Evolutionary conservation across 768 basidiomycete species (phyloP), one percentile per base, ranked within the genome.

Genomic region (Pulveroboletus sp.): DNA sequence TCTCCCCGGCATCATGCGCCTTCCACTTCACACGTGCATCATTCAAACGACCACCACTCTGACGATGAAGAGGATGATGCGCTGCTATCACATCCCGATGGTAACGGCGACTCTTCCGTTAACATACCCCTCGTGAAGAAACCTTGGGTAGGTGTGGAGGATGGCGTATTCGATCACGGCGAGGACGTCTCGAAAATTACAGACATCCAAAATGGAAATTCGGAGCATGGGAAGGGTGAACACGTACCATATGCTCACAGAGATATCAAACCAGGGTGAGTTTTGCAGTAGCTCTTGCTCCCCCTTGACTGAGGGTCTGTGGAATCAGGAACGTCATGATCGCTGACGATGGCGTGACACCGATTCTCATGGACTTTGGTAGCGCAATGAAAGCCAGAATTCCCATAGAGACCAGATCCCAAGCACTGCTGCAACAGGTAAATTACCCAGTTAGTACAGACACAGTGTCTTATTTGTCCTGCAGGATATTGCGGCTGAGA

Each of bases 351-450:
- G 92, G 89, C 2, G 42, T 58, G 31, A 75, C 79, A 8, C 89
- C 96, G 1, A 89, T 99, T 51, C 80, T 99, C 8, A 99, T 99
- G 96, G 96, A 99, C 69, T 93, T 99, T 68, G 96, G 96, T 17
- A 96, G 93, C 55, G 80, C 87, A 2, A 76, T 85, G 61, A 89
- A 88, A 67, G 96, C 96, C 5, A 76, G 94, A 28, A 81, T 98
- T 50, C 75, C 73, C 24, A 78, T 98, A 50, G 81, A 87, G 52
- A 92, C 81, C 50, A 79, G 96, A 24, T 84, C 85, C 24, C 86
- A 93, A 65, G 96, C 96, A 0, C 69, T 99, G 40, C 61, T 88
- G 15, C 93, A 97, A 58, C 96, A 98, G 75, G 88, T 87, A 49
- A 45, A 70, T n/a, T 28, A 30, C 26, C 32, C 28, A 39, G 28